These are phyloP conservation scores for Populus alba DNA, from an alignment of 345 rosid species.

Conservation along the genomic window DNA sequence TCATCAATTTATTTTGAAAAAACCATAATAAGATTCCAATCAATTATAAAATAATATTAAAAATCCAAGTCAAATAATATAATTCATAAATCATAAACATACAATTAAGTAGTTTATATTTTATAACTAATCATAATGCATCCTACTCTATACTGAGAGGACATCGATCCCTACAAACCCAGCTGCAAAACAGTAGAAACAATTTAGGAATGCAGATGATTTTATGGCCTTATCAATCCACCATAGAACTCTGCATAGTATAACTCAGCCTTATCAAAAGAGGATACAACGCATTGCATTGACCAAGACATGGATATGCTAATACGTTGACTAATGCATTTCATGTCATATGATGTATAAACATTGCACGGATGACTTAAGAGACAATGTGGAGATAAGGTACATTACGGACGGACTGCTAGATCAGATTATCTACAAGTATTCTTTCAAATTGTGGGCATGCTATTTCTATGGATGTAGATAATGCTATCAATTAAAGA, in stretches of 20 bases:
- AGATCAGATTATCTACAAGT: not conserved
- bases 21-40: no score
- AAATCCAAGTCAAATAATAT: no score
- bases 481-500: not conserved
- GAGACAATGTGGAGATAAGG: not conserved
- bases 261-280: not conserved
- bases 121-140: not conserved
- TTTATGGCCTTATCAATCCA: not conserved
- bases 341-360: not conserved
- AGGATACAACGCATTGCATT: not conserved
- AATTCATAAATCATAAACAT: no score
- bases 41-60: no score
- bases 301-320: not conserved
- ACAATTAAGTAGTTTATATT: not conserved
- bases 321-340: not conserved
- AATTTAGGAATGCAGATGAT: not conserved
- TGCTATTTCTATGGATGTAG: not conserved
- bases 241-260: not conserved
- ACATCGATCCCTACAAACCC: not conserved
- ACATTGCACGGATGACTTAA: not conserved
- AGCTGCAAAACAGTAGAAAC: not conserved
- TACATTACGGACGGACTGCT: not conserved
- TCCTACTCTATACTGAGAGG: not conserved
- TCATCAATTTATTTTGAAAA: no score
- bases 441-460: not conserved